These are phyloP conservation scores for Phytopythium kandeliae DNA, from an alignment of 352 stramenopile species.

Conservation along the genomic window DNA sequence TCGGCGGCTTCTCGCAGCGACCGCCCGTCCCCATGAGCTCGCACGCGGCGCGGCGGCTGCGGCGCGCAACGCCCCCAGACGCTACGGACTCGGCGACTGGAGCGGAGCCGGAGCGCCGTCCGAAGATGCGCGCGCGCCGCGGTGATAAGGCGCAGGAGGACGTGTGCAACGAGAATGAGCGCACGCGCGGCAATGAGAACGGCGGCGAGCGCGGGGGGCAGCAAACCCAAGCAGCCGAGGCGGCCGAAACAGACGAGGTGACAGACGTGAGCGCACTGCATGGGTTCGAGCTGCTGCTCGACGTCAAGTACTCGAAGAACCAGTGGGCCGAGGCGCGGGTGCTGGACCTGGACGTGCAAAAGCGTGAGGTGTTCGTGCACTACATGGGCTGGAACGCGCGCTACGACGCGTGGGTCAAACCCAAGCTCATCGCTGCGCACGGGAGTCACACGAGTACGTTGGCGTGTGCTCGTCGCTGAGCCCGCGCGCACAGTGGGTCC, in stretches of 20 bases:
- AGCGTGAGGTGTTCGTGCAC: conserved; percentile 46
- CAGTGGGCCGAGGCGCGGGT: conserved; percentile 64
- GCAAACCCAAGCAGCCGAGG: conserved; percentile 2
- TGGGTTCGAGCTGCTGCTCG: conserved; percentile 45
- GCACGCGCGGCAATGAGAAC: not conserved
- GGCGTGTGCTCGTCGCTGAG: not conserved
- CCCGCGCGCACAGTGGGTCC: too few species aligned
- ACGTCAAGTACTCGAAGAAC: conserved; percentile 47
- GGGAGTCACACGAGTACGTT: conserved; percentile 35
- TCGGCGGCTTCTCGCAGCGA: not conserved
- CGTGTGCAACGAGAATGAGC: not conserved
- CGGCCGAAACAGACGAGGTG: not conserved
- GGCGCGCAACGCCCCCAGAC: conserved; percentile 44
- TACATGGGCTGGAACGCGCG: conserved; percentile 77
- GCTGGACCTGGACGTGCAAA: conserved; percentile 29
- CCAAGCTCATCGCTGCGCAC: conserved; percentile 42
- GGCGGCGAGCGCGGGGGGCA: too few species aligned
- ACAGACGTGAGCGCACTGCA: conserved; percentile 7
- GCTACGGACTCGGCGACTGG: not conserved
- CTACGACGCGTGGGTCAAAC: conserved; percentile 56
- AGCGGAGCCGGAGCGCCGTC: not conserved
- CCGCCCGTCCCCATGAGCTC: conserved; percentile 6
- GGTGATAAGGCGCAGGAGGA: not conserved
- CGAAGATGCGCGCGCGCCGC: not conserved
- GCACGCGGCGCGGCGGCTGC: conserved; percentile 58